Evolutionary conservation across 1,284 basidiomycete species (phyloP).

Genomic region (Volvariella volvacea): DNA sequence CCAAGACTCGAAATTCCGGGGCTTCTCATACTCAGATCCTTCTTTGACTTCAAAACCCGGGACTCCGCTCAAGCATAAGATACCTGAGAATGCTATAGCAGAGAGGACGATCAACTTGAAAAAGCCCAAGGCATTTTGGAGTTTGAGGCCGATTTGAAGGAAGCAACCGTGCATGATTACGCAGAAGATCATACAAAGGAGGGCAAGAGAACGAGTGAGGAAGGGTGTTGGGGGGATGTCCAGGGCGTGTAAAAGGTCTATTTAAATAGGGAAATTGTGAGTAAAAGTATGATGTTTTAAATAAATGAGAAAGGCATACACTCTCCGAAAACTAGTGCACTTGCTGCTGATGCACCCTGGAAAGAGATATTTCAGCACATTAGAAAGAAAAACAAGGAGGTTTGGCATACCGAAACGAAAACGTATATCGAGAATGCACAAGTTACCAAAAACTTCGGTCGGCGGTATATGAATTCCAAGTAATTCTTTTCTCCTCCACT

Average conservation of each 20-base stretch:
- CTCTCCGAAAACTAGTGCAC: slow-evolving; percentile 62
- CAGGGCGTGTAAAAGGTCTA: slow-evolving; percentile 50
- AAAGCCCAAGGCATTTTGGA: slow-evolving; percentile 62
- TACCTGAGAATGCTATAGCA: slow-evolving; percentile 47
- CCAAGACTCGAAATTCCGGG: slow-evolving; percentile 50
- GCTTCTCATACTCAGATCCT: slow-evolving; percentile 34
- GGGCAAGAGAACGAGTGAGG: slow-evolving; percentile 47
- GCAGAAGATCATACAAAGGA: slow-evolving; percentile 50
- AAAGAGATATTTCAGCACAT: too few relatives aligned
- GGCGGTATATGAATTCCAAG: slow-evolving; percentile 61
- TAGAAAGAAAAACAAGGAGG: slow-evolving; percentile 15
- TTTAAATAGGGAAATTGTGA: neutral
- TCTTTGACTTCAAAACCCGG: slow-evolving; percentile 38
- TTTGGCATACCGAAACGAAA: slow-evolving; percentile 43
- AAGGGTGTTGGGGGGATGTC: slow-evolving; percentile 35
- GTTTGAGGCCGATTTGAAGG: slow-evolving; percentile 49
- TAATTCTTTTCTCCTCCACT: slow-evolving; percentile 78
- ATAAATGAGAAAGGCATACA: slow-evolving; percentile 31
- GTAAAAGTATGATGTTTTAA: too few relatives aligned
- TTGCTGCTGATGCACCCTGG: slow-evolving; percentile 32
- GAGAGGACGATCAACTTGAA: slow-evolving; percentile 57
- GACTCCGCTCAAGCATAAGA: slow-evolving; percentile 46
- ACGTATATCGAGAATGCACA: slow-evolving; percentile 57
- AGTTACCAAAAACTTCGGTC: slow-evolving; percentile 54
- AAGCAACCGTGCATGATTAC: slow-evolving; percentile 52